Base-by-base conservation (phyloP, 768 basidiomycete genomes). In the Suillus variegatus region DNA sequence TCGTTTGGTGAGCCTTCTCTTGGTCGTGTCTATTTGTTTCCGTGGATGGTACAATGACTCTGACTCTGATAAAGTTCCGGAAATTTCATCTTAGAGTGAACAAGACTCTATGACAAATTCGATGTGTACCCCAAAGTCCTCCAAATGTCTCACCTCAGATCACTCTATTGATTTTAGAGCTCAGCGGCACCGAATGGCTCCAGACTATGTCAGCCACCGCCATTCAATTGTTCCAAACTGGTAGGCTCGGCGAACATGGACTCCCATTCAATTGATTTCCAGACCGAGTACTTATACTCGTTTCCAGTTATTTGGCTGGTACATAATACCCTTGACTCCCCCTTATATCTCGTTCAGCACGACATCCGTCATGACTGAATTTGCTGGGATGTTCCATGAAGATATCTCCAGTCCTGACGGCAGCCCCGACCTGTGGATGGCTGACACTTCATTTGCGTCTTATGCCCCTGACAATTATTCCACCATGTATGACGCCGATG, bases 281-380 rank as follows among this genome's bases (percentile, higher is more conserved):
- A 41, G 58, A 28, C 58, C 18, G 52, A 52, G 18, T 60, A 60
- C 58, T 43, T 60, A 60, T 43, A 60, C 10, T 38, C 25, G 41
- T 43, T 20, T 32, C 36, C 28, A 60, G 10, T 60, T 12, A 43
- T 25, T 58, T 18, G 57, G 25, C 4, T 32, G 18, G 3, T 12
- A 13, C 18, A 16, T 6, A 41, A 60, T 60, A 60, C 58, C 58
- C 58, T 60, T 8, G 25, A 6, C 25, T 32, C 18, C 25, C 18
- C 40, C 18, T 8, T 20, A 43, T 43, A 43, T 32, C 41, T 60
- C 20, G 18, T 32, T 25, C 58, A 43, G 57, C 22, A 55, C 57
- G 25, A 25, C 38, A 28, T 25, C 40, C 40, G 1, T 41, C 58
- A 60, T 60, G 58, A 32, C 40, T 60, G 58, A 43, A 9, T 20